Evolutionary conservation across 1,284 basidiomycete genomes (phyloP).

Genomic region (Naganishia sp.): DNA sequence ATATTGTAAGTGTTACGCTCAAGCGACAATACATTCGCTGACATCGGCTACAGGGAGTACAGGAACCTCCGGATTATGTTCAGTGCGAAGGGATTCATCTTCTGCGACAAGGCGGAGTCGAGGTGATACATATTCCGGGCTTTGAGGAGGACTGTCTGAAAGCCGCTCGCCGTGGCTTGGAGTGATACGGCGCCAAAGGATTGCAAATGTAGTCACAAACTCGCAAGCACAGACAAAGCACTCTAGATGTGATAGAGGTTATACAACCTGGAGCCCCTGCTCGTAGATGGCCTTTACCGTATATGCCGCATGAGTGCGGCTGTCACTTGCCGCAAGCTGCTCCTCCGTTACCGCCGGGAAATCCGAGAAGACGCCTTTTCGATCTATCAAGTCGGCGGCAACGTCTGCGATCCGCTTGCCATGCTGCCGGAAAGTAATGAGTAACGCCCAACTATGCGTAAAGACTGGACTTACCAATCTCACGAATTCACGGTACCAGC

Average conservation of each 20-base stretch:
- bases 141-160: slow-evolving; percentile 70
- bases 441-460: neutral
- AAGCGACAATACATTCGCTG: neutral
- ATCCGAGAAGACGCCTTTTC: slow-evolving; percentile 16
- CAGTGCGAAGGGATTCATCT: slow-evolving; percentile 82
- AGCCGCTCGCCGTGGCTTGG: slow-evolving; percentile 64
- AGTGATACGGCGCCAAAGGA: slow-evolving; percentile 15
- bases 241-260: slow-evolving; percentile 2
- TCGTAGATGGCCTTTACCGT: slow-evolving; percentile 27
- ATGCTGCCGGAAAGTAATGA: neutral
- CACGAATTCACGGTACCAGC: slow-evolving; percentile 52
- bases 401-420: slow-evolving; percentile 13
- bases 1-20: slow-evolving; percentile 58
- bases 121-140: slow-evolving; percentile 72
- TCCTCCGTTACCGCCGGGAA: slow-evolving; percentile 4
- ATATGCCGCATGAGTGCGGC: slow-evolving; percentile 10
- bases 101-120: slow-evolving; percentile 71
- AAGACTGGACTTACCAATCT: slow-evolving; percentile 39
- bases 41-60: slow-evolving; percentile 62
- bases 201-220: neutral
- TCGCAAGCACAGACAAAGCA: neutral
- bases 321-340: slow-evolving; percentile 9
- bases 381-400: slow-evolving; percentile 11
- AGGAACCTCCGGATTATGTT: slow-evolving; percentile 94
- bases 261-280: slow-evolving; percentile 25